Base-by-base conservation (phyloP, 116 monocot species). In the Trichopus zeylanicus region DNA sequence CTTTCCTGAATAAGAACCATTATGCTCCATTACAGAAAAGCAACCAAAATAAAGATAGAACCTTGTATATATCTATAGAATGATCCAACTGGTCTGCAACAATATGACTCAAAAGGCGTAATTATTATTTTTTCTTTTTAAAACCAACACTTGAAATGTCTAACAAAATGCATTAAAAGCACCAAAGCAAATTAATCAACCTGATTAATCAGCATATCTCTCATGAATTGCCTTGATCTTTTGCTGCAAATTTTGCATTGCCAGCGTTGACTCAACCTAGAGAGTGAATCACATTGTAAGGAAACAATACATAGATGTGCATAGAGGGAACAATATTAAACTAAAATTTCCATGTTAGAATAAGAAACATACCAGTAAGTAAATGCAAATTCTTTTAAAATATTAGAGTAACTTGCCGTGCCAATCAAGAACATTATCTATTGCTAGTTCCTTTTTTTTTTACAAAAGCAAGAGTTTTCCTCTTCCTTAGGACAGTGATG, bases 191-290 rank as follows among this genome's bases (percentile, higher is more conserved):
- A 3, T 23, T 12, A 51, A 63, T 8, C 33, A 26, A 88, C 98
- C 98, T 88, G 88, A 71, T 91, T 98, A 30, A n/a, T 88, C 98
- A 52, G 68, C 72, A 65, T 91, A 98, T 85, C 91, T 79, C 63
- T 81, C 54, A 73, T 91, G 91, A 48, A 98, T 98, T 46, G 98
- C 98, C 59, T 91, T 98, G 59, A 98, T 70, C 61, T 98, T 87
- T 21, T 91, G 98, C 56, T 98, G 98, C 62, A 98, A 77, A 73
- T 82, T 98, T 81, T 98, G 98, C 91, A 98, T 98, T 27, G 87
- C 91, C 65, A 98, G 47, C 35, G 84, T 87, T 27, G 91, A 98
- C 55, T 98, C 98, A n/a, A 98, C 98, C 98, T 98, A 60, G 18
- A 65, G 29, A 69, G 57, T 8, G 21, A 47, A 52, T 57, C 12